Evolutionary conservation across 2,329 filamentous ascomycete species (phyloP).

Genomic region (Aspergillus candidus): DNA sequence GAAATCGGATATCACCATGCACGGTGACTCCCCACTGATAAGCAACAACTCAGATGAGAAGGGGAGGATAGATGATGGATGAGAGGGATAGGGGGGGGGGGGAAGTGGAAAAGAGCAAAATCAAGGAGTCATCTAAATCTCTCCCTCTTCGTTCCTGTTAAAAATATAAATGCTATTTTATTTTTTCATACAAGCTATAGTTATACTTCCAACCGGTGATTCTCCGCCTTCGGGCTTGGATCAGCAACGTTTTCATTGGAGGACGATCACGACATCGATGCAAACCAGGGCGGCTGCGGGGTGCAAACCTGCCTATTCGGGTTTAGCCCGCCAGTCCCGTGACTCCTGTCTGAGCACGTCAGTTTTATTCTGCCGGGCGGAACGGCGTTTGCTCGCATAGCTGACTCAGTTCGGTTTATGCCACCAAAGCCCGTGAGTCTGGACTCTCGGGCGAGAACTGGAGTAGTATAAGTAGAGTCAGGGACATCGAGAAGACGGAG

Average conservation of each 20-base stretch:
- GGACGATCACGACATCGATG: conserved; percentile 43
- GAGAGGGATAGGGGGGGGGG: too few species aligned
- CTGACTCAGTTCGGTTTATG: not conserved
- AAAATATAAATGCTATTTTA: conserved; percentile 1
- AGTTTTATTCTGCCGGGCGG: conserved; percentile 8
- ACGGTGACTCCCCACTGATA: conserved; percentile 26
- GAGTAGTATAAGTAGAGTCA: too few species aligned
- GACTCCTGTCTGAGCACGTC: conserved; percentile 25
- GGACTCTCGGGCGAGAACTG: conserved; percentile 7
- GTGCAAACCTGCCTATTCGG: conserved; percentile 27
- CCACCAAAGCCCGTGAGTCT: not conserved
- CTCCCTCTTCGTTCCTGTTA: conserved; percentile 9
- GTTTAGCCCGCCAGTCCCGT: conserved; percentile 25
- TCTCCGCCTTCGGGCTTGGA: conserved; percentile 35
- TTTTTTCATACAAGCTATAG: conserved; percentile 3
- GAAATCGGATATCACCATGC: conserved; percentile 27
- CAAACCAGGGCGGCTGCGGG: conserved; percentile 18
- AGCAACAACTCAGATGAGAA: conserved; percentile 1
- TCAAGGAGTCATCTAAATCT: conserved; percentile 8
- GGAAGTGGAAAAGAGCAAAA: conserved; percentile 4
- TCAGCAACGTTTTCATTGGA: conserved; percentile 34
- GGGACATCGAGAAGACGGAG: not conserved
- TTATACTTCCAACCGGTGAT: conserved; percentile 11
- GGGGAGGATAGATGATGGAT: conserved; percentile 5
- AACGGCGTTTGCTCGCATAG: conserved; percentile 19